These are phyloP conservation scores for Solioccasus polychromus DNA, from an alignment of 768 basidiomycete genomes.

Conservation along the genomic window DNA sequence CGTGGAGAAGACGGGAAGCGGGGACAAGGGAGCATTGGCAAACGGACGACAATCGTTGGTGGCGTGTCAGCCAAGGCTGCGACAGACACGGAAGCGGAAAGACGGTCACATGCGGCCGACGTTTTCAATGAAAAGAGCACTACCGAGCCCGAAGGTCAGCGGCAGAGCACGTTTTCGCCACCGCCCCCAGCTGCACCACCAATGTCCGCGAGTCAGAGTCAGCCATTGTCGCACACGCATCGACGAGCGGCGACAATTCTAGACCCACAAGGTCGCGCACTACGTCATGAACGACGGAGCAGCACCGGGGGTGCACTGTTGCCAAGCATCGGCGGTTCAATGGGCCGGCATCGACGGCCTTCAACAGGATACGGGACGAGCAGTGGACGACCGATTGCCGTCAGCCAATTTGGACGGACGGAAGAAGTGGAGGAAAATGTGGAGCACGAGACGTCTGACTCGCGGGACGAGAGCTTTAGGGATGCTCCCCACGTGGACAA, in stretches of 20 bases:
- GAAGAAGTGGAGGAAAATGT: slow-evolving; percentile 48
- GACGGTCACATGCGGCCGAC: slow-evolving; percentile 18
- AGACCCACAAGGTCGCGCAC: slow-evolving; percentile 61
- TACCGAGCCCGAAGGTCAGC: slow-evolving; percentile 22
- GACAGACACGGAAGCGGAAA: slow-evolving; percentile 35
- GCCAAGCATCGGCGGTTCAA: slow-evolving; percentile 47
- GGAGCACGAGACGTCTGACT: slow-evolving; percentile 37
- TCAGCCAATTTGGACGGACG: slow-evolving; percentile 50
- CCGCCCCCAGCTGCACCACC: too few species aligned
- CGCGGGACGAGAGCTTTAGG: slow-evolving; percentile 43
- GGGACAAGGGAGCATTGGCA: slow-evolving; percentile 35
- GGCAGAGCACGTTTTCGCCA: slow-evolving; percentile 25
- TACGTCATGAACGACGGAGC: slow-evolving; percentile 71
- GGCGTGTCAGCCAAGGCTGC: slow-evolving; percentile 39
- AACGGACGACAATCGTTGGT: slow-evolving; percentile 52
- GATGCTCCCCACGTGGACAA: slow-evolving; percentile 54
- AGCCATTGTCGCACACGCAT: slow-evolving; percentile 58
- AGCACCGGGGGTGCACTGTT: slow-evolving; percentile 68
- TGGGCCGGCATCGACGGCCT: slow-evolving; percentile 67
- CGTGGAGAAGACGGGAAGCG: slow-evolving; percentile 42
- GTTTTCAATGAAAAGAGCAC: slow-evolving; percentile 19
- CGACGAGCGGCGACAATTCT: slow-evolving; percentile 76
- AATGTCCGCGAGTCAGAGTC: slow-evolving; percentile 46
- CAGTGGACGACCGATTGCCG: slow-evolving; percentile 30
- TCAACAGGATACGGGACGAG: slow-evolving; percentile 57